Conservation (phyloP, 768 basidiomycete species). For the Neoboletus magnificus region DNA sequence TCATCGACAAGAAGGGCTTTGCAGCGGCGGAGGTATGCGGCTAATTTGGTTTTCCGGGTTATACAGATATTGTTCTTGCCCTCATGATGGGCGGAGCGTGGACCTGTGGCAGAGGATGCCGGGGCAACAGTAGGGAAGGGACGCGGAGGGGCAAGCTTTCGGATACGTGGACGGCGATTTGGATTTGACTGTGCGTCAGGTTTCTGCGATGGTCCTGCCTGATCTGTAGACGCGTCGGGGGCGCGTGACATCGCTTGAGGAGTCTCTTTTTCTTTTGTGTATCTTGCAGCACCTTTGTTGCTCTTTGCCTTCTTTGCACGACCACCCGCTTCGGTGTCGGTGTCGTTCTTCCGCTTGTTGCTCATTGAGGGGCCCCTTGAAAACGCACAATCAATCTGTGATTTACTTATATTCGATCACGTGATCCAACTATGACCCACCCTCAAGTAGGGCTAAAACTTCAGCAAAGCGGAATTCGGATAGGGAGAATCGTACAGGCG, state of each 20-base stretch:
- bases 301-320: conserved; percentile 18
- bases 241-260: not conserved
- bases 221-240: conserved; percentile 1
- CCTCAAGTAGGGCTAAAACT: conserved; percentile 18
- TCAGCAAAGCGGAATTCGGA: conserved; percentile 13
- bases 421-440: conserved; percentile 13
- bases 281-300: not conserved
- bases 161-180: conserved; percentile 38
- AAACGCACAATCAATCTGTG: no score
- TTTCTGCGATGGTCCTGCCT: conserved; percentile 1
- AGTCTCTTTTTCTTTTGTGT: not conserved
- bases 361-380: conserved; percentile 6
- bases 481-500: not conserved
- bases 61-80: conserved; percentile 81
- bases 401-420: conserved; percentile 1
- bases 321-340: not conserved
- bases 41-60: conserved; percentile 71
- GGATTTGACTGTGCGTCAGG: conserved; percentile 2
- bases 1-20: conserved; percentile 69
- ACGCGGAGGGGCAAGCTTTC: conserved; percentile 67
- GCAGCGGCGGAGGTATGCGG: conserved; percentile 73
- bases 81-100: conserved; percentile 72
- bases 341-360: conserved; percentile 23
- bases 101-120: conserved; percentile 77
- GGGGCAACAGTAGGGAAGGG: conserved; percentile 75